Base-by-base conservation (phyloP, 257 asterid species). In the Nemophila menziesii region DNA sequence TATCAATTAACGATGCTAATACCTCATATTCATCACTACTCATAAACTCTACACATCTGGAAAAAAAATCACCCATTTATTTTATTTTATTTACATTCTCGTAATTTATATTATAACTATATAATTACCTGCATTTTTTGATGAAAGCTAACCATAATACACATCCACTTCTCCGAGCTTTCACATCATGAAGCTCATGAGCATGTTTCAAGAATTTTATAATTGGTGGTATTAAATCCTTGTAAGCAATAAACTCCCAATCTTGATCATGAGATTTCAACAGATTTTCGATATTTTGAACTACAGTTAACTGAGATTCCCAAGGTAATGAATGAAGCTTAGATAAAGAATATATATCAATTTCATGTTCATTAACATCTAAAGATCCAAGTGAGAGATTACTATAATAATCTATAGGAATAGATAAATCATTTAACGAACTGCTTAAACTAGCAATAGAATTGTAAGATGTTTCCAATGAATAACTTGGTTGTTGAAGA, bases 121-220 rank as follows among this genome's bases (percentile, higher is more conserved):
- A n/a, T n/a, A 18, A 55, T 59, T 83, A 87, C 97, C 95, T 48
- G 80, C 71, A 60, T 58, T 68, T 71, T 53, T 67, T 83, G 57
- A 81, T 51, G 49, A 81, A 57, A 41, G 79, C 72, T 26, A 67
- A 50, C 58, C 78, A 40, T 59, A 86, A 52, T 14, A 58, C 57
- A 54, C 96, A 85, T 49, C 96, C 98, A 21, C 47, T 62, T 65
- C 60, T 62, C 71, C 62, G 74, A 23, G 93, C 95, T 60, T 72
- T 77, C 61, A 36, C 61, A 17, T 84, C 93, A 46, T 22, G 55
- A 60, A 18, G 36, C 14, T 57, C 56, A 13, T 8, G 42, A 44
- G 98, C 94, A 47, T 71, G 78, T 74, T 69, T 77, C 72, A 89
- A 37, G 60, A 84, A 84, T 39, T 62, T 42, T 26, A 72, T 34